A percentile compares a stretch with the other conserved stretches of the same genome.
These are phyloP conservation scores for Sphaerulina vaccinii DNA, from an alignment of 2,329 filamentous ascomycete genomes.

Conservation along the genomic window DNA sequence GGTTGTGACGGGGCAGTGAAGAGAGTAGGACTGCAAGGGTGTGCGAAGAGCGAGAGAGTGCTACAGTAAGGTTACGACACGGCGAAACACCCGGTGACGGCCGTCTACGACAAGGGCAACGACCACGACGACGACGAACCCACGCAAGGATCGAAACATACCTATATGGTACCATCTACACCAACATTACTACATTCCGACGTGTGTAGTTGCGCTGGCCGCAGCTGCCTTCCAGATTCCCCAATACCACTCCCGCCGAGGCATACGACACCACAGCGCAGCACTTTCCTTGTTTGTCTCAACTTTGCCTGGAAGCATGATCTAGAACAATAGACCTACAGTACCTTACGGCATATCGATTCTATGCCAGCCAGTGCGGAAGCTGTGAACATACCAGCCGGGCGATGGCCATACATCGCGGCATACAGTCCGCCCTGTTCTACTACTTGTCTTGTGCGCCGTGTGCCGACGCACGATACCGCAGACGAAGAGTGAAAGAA, in stretches of 20 bases:
- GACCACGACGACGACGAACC: no score
- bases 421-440: conserved; percentile 73
- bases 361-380: background rate
- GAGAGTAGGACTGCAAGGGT: no score
- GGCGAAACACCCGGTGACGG: no score
- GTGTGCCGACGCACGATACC: conserved; percentile 69
- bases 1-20: no score
- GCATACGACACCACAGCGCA: background rate
- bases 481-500: conserved; percentile 66
- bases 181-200: no score
- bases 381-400: background rate
- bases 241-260: background rate
- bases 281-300: background rate
- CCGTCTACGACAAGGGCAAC: no score
- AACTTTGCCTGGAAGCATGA: conserved; percentile 8
- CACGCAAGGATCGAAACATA: no score
- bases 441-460: conserved; percentile 75
- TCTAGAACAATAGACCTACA: conserved; percentile 7
- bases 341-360: conserved; percentile 1
- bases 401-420: conserved; percentile 41
- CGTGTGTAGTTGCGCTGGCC: conserved; percentile 8
- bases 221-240: background rate
- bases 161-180: no score
- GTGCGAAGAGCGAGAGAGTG: no score
- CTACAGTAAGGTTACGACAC: no score